A percentile compares a stretch with the other conserved stretches of the same genome.
These are phyloP conservation scores for Onygenales sp. DNA, from an alignment of 2,329 filamentous ascomycete species.

Conservation along the genomic window DNA sequence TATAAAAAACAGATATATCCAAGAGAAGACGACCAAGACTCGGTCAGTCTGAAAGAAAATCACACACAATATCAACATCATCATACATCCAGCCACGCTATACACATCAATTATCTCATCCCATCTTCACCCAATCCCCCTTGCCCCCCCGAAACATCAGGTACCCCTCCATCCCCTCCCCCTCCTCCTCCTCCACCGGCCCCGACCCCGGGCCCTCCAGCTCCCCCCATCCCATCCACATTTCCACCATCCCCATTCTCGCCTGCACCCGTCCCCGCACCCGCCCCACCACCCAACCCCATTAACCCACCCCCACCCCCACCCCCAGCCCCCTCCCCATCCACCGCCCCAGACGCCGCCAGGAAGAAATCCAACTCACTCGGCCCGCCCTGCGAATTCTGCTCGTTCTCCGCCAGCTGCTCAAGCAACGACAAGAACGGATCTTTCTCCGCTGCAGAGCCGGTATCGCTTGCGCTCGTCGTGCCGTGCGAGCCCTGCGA, in stretches of 20 bases:
- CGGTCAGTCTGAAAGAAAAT: no score
- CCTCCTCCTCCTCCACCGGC: not conserved
- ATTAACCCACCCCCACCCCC: not conserved
- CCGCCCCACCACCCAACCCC: not conserved
- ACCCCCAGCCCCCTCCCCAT: not conserved
- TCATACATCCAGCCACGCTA: no score
- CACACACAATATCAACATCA: no score
- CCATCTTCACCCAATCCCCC: no score
- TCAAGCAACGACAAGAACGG: slow-evolving; percentile 71
- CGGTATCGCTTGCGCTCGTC: slow-evolving; percentile 42
- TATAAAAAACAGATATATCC: no score
- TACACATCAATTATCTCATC: no score
- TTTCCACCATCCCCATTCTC: not conserved
- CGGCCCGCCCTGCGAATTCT: slow-evolving; percentile 52
- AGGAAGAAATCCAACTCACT: slow-evolving; percentile 74
- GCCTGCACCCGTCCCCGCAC: not conserved
- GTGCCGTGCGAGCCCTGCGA: slow-evolving; percentile 36
- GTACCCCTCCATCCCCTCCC: not conserved
- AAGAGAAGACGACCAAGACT: no score
- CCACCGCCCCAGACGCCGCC: slow-evolving; percentile 27
- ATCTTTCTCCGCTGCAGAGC: slow-evolving; percentile 61
- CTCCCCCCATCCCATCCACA: not conserved
- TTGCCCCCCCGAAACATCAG: not conserved
- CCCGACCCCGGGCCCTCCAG: not conserved
- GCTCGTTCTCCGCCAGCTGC: slow-evolving; percentile 74